Evolutionary conservation across 169 alveolate species (phyloP).

Genomic region (Miamiensis avidus): DNA sequence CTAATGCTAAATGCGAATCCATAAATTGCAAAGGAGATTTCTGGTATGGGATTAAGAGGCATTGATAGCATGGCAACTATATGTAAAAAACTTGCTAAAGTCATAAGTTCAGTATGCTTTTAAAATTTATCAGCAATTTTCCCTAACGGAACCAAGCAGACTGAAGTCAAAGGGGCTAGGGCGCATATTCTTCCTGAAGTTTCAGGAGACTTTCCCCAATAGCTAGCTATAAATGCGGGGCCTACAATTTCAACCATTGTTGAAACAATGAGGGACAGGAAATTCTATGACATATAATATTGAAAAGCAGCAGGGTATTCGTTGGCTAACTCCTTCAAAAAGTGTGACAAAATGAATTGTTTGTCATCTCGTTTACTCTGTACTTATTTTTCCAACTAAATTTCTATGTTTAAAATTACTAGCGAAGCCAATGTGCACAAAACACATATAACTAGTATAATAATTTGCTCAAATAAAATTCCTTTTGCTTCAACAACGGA

Average conservation of each 20-base stretch:
- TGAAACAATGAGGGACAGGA: neutral
- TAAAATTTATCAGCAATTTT: neutral
- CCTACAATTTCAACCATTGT: neutral
- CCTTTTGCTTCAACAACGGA: neutral
- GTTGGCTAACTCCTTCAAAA: neutral
- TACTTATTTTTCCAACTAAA: neutral
- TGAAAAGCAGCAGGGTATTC: neutral
- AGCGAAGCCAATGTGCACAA: neutral
- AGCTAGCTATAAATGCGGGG: neutral
- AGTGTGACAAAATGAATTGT: too few relatives aligned
- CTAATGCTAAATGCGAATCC: neutral
- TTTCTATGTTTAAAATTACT: neutral
- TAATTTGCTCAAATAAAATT: neutral
- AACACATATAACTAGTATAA: neutral
- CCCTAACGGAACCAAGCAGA: neutral
- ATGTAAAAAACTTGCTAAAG: neutral
- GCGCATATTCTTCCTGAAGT: neutral
- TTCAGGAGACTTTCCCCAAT: neutral
- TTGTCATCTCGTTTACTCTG: neutral
- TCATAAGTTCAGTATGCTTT: neutral
- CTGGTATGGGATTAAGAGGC: neutral
- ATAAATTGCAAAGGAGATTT: too few relatives aligned
- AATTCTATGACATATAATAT: neutral
- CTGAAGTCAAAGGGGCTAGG: neutral
- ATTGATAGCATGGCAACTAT: neutral